Percentiles rank a stretch among this genome's conserved stretches.
Evolutionary conservation across 352 stramenopile genomes (phyloP).

Genomic region (Globisporangium canariense): DNA sequence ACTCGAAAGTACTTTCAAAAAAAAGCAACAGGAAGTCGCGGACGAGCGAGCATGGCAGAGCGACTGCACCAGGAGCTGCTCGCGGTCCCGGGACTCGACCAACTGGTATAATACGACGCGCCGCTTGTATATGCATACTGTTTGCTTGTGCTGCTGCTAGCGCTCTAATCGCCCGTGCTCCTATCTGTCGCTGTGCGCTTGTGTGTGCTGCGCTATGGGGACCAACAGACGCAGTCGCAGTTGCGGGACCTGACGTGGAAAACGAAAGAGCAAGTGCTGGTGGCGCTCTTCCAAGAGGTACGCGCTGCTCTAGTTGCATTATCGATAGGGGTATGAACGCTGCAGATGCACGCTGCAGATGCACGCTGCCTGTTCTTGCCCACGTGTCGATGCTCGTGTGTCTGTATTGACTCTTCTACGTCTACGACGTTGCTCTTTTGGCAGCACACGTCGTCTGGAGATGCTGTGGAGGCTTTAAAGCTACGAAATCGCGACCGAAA

Average conservation of each 20-base stretch:
- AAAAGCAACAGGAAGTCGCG: not conserved
- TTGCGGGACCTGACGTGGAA: conserved; percentile 47
- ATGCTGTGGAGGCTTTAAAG: conserved; percentile 34
- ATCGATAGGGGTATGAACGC: not conserved
- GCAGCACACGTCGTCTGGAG: conserved; percentile 43
- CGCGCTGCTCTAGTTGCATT: not conserved
- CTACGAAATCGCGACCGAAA: conserved; percentile 27
- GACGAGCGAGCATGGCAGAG: conserved; percentile 15
- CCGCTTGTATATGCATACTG: not conserved
- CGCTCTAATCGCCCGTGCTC: not conserved
- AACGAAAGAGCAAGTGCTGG: conserved; percentile 38
- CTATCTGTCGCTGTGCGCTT: not conserved
- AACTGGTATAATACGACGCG: conserved; percentile 20
- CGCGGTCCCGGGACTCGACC: conserved; percentile 28
- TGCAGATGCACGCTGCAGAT: not conserved
- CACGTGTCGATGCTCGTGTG: too few species aligned
- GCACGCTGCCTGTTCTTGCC: not conserved
- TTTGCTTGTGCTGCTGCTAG: not conserved
- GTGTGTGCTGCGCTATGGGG: conserved; percentile 4
- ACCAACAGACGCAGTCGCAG: conserved; percentile 33
- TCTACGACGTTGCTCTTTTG: not conserved
- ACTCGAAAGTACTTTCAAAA: not conserved
- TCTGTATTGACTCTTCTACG: not conserved
- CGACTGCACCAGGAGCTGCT: conserved; percentile 31
- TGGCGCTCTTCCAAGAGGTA: conserved; percentile 54